Conservation (phyloP, 441 rosid genomes). For the Erodium moschatum region DNA sequence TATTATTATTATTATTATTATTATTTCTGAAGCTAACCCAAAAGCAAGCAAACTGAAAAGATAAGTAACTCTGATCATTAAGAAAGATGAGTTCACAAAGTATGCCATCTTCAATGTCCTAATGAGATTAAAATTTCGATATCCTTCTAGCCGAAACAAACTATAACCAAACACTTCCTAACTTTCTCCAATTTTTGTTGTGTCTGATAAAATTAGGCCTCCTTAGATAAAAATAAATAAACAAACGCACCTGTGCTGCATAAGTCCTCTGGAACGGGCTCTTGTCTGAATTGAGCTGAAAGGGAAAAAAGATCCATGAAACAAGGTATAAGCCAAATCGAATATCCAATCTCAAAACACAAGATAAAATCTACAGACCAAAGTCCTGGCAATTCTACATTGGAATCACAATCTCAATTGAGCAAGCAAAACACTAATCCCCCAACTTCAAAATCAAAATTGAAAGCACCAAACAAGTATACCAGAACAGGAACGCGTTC, state of each 20-base stretch:
- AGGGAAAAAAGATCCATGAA: not conserved
- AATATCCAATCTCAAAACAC: not conserved
- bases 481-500: no score
- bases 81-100: not conserved
- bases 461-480: not conserved
- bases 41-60: not conserved
- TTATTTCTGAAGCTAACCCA: not conserved
- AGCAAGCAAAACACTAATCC: not conserved
- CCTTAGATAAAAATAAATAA: not conserved
- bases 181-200: not conserved
- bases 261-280: constrained; percentile 51
- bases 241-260: constrained; percentile 41
- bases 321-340: not conserved
- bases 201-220: not conserved
- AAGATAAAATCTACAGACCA: not conserved
- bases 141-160: not conserved
- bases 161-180: not conserved
- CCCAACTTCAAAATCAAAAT: no score
- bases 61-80: not conserved
- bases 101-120: not conserved
- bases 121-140: not conserved
- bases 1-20: not conserved
- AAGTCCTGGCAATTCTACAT: not conserved
- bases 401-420: not conserved
- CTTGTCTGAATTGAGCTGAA: constrained; percentile 49